These are phyloP conservation scores for Vitis cinerea DNA, from an alignment of 164 flowering plant species.

Conservation along the genomic window DNA sequence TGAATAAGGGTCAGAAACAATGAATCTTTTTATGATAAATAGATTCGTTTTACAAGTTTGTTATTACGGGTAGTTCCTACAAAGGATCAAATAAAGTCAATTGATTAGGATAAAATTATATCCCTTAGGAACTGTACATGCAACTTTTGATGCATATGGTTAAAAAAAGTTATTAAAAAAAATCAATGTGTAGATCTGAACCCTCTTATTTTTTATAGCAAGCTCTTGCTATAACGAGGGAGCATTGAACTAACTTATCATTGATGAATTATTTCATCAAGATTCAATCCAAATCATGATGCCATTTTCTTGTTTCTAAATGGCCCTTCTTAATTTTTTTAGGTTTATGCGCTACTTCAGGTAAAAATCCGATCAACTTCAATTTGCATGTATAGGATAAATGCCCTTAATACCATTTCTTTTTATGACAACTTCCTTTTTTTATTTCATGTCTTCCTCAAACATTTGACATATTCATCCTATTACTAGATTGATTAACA, in stretches of 20 bases:
- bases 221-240: no score
- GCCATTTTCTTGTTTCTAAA: slow-evolving; percentile 2
- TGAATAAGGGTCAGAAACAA: no score
- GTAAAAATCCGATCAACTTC: background rate
- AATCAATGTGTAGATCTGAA: slow-evolving; percentile 1
- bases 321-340: slow-evolving; percentile 1
- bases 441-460: no score
- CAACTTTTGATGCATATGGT: slow-evolving; percentile 2
- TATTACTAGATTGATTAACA: no score
- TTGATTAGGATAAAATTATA: slow-evolving; percentile 7
- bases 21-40: no score
- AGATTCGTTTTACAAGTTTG: no score
- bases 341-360: slow-evolving; percentile 1
- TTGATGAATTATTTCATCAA: slow-evolving; percentile 2
- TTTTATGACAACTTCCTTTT: no score
- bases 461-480: no score
- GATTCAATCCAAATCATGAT: slow-evolving; percentile 1
- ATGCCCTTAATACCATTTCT: background rate
- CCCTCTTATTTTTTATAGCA: background rate
- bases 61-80: no score
- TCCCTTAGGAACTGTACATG: background rate
- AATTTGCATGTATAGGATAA: background rate
- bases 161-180: background rate
- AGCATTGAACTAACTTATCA: background rate
- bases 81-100: background rate